A percentile compares a stretch with the other conserved stretches of the same genome.
phyloP scores from a whole-genome alignment of 441 rosid genomes.

The Croton laevigatus region DNA sequence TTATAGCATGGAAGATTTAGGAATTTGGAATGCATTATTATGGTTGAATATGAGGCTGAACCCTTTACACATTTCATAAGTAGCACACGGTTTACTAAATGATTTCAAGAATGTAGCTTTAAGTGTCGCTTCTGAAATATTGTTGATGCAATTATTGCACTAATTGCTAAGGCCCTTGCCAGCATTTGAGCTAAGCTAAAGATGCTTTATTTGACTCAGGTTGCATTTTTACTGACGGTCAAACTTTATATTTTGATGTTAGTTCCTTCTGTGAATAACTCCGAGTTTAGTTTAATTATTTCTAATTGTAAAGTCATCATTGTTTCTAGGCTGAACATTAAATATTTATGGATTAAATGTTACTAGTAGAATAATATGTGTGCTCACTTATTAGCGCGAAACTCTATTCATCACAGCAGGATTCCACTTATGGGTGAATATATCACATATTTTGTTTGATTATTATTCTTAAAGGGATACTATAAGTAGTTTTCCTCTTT shows the following conservation, averaged over 20 bases:
- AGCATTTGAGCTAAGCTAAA: background rate
- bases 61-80: background rate
- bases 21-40: background rate
- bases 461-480: background rate
- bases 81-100: background rate
- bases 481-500: no score
- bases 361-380: no score
- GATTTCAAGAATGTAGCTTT: no score
- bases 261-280: background rate
- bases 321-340: no score
- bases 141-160: no score
- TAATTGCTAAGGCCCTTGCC: background rate
- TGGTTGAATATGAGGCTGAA: background rate
- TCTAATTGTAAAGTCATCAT: background rate
- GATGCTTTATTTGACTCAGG: background rate
- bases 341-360: no score
- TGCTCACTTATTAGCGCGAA: no score
- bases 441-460: no score
- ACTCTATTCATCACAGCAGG: no score
- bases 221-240: background rate
- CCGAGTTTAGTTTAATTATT: no score
- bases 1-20: background rate
- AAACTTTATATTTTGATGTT: background rate
- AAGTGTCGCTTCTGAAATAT: no score
- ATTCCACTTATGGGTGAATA: no score